Conservation (phyloP, 225 moss, liverwort and hornwort species). For the Straminergon stramineum region DNA sequence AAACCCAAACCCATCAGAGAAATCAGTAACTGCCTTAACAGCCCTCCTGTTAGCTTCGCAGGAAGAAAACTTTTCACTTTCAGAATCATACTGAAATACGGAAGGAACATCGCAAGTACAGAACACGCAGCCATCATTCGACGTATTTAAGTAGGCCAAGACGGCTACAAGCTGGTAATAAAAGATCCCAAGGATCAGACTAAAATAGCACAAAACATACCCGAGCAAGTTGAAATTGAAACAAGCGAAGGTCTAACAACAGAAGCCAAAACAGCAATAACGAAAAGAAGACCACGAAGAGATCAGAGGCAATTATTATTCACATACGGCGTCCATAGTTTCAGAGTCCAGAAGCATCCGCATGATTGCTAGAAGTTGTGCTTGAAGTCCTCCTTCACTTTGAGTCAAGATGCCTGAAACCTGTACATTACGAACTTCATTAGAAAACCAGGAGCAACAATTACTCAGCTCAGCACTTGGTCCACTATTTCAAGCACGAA, state of each 20-base stretch:
- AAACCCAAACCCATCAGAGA: constrained; percentile 8
- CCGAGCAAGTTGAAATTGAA: not conserved
- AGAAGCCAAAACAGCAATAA: not conserved
- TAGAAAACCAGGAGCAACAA: not conserved
- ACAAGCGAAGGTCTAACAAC: not conserved
- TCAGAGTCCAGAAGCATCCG: constrained; percentile 94
- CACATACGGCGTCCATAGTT: constrained; percentile 80
- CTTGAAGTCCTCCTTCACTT: constrained; percentile 89
- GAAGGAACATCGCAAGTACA: not conserved
- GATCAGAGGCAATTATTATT: not conserved
- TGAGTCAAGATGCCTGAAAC: constrained; percentile 87
- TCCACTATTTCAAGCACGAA: not conserved
- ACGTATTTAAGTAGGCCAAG: not conserved
- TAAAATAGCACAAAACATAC: not conserved
- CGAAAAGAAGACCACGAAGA: not conserved
- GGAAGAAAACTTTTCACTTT: not conserved
- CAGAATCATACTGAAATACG: not conserved
- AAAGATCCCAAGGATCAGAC: not conserved
- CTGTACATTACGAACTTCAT: constrained; percentile 35
- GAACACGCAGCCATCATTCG: not conserved
- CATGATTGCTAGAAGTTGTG: constrained; percentile 94
- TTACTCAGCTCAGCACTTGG: not conserved
- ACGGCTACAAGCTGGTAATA: not conserved
- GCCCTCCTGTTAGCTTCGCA: not conserved
- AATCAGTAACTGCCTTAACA: constrained; percentile 1